Evolutionary conservation across 1,284 basidiomycete species (phyloP).

Genomic region (Ceraceosorus guamensis): DNA sequence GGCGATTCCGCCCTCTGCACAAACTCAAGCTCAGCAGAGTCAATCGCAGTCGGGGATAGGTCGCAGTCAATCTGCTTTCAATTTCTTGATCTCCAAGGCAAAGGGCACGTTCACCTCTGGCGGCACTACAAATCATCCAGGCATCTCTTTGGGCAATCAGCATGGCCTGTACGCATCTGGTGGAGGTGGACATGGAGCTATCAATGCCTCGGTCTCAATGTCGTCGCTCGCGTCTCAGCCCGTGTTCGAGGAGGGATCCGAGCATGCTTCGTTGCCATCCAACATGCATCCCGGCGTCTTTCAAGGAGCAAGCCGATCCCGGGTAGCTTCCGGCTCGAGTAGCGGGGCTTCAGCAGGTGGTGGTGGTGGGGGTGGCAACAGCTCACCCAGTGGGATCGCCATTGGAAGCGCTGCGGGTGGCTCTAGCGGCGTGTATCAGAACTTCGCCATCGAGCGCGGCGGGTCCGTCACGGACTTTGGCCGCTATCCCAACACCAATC

Average conservation of each 20-base stretch:
- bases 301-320: conserved; percentile 3
- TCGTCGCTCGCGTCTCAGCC: conserved; percentile 1
- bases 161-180: neutral
- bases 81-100: conserved; percentile 39
- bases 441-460: neutral
- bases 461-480: neutral
- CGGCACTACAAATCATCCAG: conserved; percentile 11
- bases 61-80: conserved; percentile 37
- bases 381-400: neutral
- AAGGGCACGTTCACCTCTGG: conserved; percentile 29
- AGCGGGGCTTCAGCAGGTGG: neutral
- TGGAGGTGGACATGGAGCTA: conserved; percentile 1
- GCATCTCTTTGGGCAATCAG: neutral
- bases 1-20: no score
- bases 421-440: neutral
- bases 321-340: neutral
- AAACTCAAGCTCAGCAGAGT: no score
- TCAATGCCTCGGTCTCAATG: conserved; percentile 9
- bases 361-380: neutral
- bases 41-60: conserved; percentile 13
- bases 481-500: neutral
- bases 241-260: neutral
- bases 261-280: conserved; percentile 3
- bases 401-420: neutral
- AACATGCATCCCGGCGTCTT: conserved; percentile 3